phyloP scores from a whole-genome alignment of 495 filamentous ascomycete genomes.

The Penicillium canescens region DNA sequence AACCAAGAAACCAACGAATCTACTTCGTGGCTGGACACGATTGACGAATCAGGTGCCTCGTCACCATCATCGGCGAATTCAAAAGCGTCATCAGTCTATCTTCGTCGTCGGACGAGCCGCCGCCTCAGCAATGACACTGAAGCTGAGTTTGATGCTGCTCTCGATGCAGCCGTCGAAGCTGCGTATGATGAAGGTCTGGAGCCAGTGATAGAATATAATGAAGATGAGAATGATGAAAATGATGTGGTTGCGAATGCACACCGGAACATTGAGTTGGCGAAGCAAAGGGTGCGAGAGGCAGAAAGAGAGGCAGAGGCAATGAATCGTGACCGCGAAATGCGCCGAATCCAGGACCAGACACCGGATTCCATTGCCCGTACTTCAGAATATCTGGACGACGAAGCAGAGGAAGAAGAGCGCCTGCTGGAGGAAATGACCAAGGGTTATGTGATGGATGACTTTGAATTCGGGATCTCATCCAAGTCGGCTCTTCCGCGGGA shows the following conservation, averaged over 20 bases:
- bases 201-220: slow-evolving; percentile 53
- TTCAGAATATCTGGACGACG: slow-evolving; percentile 61
- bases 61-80: slow-evolving; percentile 81
- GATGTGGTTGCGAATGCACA: slow-evolving; percentile 58
- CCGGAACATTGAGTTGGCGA: slow-evolving; percentile 73
- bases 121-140: slow-evolving; percentile 74
- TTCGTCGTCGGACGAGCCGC: slow-evolving; percentile 66
- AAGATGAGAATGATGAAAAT: slow-evolving; percentile 28
- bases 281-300: slow-evolving; percentile 74
- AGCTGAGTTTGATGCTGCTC: slow-evolving; percentile 90
- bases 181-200: slow-evolving; percentile 94
- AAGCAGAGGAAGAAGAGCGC: slow-evolving; percentile 89
- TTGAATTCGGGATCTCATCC: slow-evolving; percentile 72
- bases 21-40: slow-evolving; percentile 93
- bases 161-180: slow-evolving; percentile 94
- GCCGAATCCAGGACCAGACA: slow-evolving; percentile 38
- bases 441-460: slow-evolving; percentile 85
- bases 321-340: slow-evolving; percentile 41
- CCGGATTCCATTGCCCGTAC: slow-evolving; percentile 32
- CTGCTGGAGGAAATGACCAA: slow-evolving; percentile 90
- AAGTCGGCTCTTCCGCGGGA: slow-evolving; percentile 82
- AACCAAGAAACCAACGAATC: slow-evolving; percentile 63
- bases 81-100: slow-evolving; percentile 65
- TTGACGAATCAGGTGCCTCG: slow-evolving; percentile 90
- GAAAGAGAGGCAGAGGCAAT: slow-evolving; percentile 74